Base-by-base conservation (phyloP, 768 basidiomycete genomes). In the Amyloporia xantha region DNA sequence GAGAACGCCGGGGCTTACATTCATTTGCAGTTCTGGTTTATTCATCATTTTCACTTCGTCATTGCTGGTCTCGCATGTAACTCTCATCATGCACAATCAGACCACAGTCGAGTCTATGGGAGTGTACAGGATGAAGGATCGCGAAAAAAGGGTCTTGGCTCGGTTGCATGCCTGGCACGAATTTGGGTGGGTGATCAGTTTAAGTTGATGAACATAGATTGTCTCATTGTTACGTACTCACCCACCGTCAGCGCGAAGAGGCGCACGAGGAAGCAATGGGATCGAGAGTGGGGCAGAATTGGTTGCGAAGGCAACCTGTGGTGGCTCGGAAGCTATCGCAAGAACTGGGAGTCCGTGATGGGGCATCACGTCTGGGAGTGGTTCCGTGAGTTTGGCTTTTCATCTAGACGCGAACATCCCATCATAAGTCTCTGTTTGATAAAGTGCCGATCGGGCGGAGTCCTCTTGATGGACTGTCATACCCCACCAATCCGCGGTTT, bases 321-420 rank as follows among this genome's bases (percentile, higher is more conserved):
- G 93, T 90, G 85, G 82, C 66, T 79, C 28, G 93, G 87, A 23
- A 77, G 72, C 54, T 51, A 56, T 39, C 63, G 71, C 42, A 69
- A 66, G 37, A 84, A 83, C 54, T 96, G 92, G 92, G 75, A 77
- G 55, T 77, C 79, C 42, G 83, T 86, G 38, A 95, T 97, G 91
- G 93, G 93, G 7, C 65, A 57, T 27, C 76, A 69, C 49, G 63
- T 65, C 48, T 73, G 75, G 63, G 79, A 82, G 33, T 96, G 92
- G 92, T 73, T 93, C 54, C 67, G 92, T 94, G 65, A 77, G 84
- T 81, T 20, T 36, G 19, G 10, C n/a, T 23, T 24, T 5, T 6
- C 9, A 4, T 19, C 25, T 42, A 19, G 39, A n/a, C 17, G 23
- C 6, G 13, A 21, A 27, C 35, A 36, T 23, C 19, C 1, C 15